Evolutionary conservation across 148 eudicot genomes (phyloP), one percentile per base, ranked within the genome.

Genomic region (Beta vulgaris): DNA sequence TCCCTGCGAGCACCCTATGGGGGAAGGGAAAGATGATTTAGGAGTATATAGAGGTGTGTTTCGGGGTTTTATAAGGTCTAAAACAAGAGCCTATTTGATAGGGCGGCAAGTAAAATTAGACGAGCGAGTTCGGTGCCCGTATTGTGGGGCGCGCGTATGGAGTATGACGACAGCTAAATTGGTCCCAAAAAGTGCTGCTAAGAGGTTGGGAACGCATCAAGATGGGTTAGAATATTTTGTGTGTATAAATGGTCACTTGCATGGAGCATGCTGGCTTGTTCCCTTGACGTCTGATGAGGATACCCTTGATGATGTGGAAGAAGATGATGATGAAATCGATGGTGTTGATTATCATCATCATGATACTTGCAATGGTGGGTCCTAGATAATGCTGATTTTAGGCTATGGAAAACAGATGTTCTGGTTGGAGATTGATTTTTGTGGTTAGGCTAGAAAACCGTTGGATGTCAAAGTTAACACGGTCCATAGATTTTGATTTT

Each of bases 101-200:
- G 74, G 86, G 26, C 43, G 86, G n/a, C 90, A 83, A 44, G 87
- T 86, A 49, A 83, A 74, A 81, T 76, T 91, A 0, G 93, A 91
- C 62, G 91, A 87, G 74, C 83, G 71, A 49, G 85, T 86, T 23
- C 60, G 90, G 65, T 93, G 97, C 61, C 91, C 95, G 21, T 93
- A 88, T 15, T 91, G 97, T 67, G 91, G 92, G 35, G 85, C 90
- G 29, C 91, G 95, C 1, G 91, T 88, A 10, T 93, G 98, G 98
- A 91, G 91, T 46, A 93, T 93, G 98, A 85, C 88, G 0, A 43
- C 73, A 31, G 97, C 98, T 3, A 77, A 82, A 76, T 77, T 93
- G 34, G 79, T 91, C 49, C 90, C 96, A 0, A 84, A 73, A 76
- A 85, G 74, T n/a, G 96, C 96, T 18, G 92, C 91, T 7, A 63